Base-by-base conservation (phyloP, 306 rosid species). In the Vigna reflexopilosa region DNA sequence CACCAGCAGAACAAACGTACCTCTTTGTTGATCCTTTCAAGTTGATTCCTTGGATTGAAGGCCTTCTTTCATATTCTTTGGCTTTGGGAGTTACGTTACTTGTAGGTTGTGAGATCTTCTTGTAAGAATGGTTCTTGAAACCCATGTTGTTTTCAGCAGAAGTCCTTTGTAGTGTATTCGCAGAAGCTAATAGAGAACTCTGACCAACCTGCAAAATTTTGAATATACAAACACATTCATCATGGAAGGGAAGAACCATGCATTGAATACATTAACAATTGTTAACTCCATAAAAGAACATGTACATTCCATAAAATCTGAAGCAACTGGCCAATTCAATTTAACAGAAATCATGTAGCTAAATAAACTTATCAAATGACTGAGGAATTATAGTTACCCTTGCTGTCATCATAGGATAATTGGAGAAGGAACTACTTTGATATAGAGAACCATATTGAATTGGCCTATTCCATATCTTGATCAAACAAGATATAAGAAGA, bases 361-460 rank as follows among this genome's bases (percentile, higher is more conserved):
- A 16, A 62, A 54, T 51, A 70, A 47, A 20, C 42, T 38, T 13
- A 22, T 69, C 4, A 64, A n/a, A 62, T 11, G 38, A 20, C 49
- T 77, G 22, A 58, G 66, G 28, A 47, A 56, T 72, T 61, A 50
- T 20, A 62, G 22, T 72, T 83, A 78, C 86, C 65, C 30, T 4
- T 5, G 66, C 15, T 73, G 30, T 66, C 63, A 55, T 16, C 63
- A 55, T n/a, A 73, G 66, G 77, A 55, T 22, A 67, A 61, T 30
- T 52, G 45, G 48, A 30, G 45, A 52, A 61, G 17, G 14, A 34
- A 47, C 55, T 24, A 9, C 3, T 50, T 19, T 54, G 34, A 59
- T 69, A 32, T 14, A 32, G 49, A 45, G 54, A 59, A 44, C 26
- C 75, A 67, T 34, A 59, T 51, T 45, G 78, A 51, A 15, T 15